A percentile compares a stretch with the other conserved stretches of the same genome.
phyloP scores from a whole-genome alignment of 2,329 filamentous ascomycete species.

The Xylaria sp. region DNA sequence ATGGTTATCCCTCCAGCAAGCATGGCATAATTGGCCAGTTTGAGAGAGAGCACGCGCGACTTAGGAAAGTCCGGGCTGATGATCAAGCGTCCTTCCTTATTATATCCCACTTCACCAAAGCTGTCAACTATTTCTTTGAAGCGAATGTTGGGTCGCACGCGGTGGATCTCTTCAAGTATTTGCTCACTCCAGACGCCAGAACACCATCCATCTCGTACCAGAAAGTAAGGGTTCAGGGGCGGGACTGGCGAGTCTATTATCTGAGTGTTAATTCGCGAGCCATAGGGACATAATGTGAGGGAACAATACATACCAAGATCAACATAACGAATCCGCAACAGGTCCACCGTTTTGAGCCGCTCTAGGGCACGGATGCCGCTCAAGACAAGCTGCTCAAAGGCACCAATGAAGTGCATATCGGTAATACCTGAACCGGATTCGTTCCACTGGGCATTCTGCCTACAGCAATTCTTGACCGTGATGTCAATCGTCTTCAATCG shows the following conservation, averaged over 20 bases:
- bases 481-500: conserved; percentile 74
- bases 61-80: conserved; percentile 67
- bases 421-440: conserved; percentile 76
- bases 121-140: conserved; percentile 73
- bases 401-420: conserved; percentile 76
- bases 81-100: conserved; percentile 68
- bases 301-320: conserved; percentile 67
- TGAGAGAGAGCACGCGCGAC: conserved; percentile 65
- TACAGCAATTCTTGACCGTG: conserved; percentile 80
- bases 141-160: conserved; percentile 66
- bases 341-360: conserved; percentile 67
- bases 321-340: conserved; percentile 78
- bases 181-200: conserved; percentile 78
- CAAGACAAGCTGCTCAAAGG: conserved; percentile 76
- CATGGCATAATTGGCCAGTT: conserved; percentile 67
- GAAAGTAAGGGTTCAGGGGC: conserved; percentile 78
- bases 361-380: conserved; percentile 70
- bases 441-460: conserved; percentile 64
- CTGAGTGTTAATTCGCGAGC: conserved; percentile 30
- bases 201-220: conserved; percentile 68
- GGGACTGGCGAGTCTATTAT: conserved; percentile 73
- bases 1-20: conserved; percentile 56
- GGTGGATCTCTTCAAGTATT: conserved; percentile 70
- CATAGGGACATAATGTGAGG: not conserved
- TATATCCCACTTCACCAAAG: conserved; percentile 69